phyloP scores from a whole-genome alignment of 2,329 filamentous ascomycete genomes.

The Alternaria novae-zelandiae region DNA sequence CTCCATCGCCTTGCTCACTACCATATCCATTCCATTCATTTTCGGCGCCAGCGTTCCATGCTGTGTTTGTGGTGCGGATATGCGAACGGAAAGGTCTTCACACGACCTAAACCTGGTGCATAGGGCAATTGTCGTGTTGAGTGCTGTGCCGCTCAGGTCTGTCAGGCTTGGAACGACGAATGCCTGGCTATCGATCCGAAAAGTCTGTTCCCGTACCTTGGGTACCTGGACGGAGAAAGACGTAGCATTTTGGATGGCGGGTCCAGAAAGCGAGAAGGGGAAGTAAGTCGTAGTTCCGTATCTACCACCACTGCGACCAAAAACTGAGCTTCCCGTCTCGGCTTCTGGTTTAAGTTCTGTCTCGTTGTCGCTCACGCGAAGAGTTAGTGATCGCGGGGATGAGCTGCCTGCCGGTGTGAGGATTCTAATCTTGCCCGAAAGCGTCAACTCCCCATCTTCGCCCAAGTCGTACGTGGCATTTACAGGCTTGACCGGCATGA shows the following conservation, averaged over 20 bases:
- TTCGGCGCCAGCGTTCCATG: background rate
- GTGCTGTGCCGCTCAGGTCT: background rate
- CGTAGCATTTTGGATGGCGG: background rate
- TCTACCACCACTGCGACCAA: background rate
- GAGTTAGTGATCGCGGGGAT: background rate
- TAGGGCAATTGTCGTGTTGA: background rate
- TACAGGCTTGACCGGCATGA: background rate
- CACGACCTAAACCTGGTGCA: background rate
- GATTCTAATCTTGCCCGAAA: slow-evolving; percentile 2
- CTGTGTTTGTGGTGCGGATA: background rate
- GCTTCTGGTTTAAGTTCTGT: background rate
- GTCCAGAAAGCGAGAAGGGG: background rate
- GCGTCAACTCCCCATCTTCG: background rate
- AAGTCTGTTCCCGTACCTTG: background rate
- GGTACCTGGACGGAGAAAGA: background rate
- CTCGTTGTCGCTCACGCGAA: background rate
- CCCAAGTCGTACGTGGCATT: background rate
- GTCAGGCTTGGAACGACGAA: slow-evolving; percentile 1
- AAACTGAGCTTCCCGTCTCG: background rate
- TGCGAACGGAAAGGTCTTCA: background rate
- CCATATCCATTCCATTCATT: background rate
- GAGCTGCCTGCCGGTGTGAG: background rate
- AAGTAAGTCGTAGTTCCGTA: slow-evolving; percentile 3
- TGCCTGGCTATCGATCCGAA: background rate
- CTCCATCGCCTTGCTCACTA: fast-evolving